Conservation (phyloP, 257 asterid species). For the Solanum chmielewskii region DNA sequence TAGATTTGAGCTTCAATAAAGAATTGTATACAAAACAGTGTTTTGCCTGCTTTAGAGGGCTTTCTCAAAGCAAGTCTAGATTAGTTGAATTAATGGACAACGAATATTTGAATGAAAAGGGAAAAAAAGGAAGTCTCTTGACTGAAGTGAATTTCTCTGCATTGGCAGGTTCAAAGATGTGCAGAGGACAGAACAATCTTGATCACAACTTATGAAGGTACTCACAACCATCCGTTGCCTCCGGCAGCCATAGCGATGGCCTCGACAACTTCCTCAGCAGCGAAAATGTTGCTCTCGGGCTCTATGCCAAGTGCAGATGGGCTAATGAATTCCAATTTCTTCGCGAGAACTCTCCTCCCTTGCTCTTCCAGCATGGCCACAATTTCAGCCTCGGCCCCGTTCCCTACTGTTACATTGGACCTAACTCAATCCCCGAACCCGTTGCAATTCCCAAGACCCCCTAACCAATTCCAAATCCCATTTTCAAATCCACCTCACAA, state of each 20-base stretch:
- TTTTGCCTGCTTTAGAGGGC: background rate
- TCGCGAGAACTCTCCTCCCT: conserved; percentile 74
- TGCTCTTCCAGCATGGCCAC: conserved; percentile 90
- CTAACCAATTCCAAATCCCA: conserved; percentile 45
- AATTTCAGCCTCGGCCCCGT: conserved; percentile 89
- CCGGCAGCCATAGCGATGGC: conserved; percentile 99
- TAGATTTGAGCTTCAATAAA: background rate
- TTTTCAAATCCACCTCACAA: conserved; percentile 35
- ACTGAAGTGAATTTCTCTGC: background rate
- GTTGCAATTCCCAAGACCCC: conserved; percentile 18
- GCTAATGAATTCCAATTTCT: conserved; percentile 60
- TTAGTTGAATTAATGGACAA: background rate
- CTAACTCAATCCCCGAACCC: conserved; percentile 60
- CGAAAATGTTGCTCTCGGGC: conserved; percentile 79
- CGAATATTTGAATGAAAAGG: background rate
- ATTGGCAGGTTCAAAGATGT: conserved; percentile 76
- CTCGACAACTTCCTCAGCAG: conserved; percentile 90
- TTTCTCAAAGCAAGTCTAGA: background rate
- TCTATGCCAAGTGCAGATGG: conserved; percentile 89
- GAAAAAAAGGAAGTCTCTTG: background rate
- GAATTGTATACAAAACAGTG: background rate
- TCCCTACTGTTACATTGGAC: conserved; percentile 88
- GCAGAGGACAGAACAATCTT: conserved; percentile 66
- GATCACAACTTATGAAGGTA: conserved; percentile 87
- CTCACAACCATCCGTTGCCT: conserved; percentile 88